Conservation (phyloP, 2,329 filamentous ascomycete genomes). For the Talaromyces atroroseus region DNA sequence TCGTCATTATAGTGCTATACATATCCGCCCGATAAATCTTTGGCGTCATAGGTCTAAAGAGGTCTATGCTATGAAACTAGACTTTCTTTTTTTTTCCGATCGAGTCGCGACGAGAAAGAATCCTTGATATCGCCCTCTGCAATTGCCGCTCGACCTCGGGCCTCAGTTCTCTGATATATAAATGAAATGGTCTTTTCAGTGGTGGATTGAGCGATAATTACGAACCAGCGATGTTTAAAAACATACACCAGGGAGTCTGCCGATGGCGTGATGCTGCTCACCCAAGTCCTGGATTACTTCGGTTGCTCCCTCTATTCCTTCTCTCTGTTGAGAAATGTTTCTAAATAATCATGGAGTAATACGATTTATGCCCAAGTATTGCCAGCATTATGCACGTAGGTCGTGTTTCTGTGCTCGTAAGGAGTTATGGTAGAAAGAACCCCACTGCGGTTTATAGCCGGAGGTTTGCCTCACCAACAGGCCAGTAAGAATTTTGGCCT, state of each 20-base stretch:
- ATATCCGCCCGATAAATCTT: conserved; percentile 28
- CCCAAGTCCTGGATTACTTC: not conserved
- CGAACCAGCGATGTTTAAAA: not conserved
- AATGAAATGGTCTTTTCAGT: not conserved
- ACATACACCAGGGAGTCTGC: not conserved
- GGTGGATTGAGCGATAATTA: not conserved
- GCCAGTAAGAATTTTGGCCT: conserved; percentile 1
- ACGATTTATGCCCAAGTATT: not conserved
- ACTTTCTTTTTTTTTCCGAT: too few relatives aligned
- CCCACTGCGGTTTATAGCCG: not conserved
- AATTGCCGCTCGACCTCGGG: not conserved
- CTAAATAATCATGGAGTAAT: not conserved
- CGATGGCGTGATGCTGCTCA: not conserved
- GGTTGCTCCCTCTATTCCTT: not conserved
- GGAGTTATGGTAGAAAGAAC: not conserved
- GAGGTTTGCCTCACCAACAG: conserved; percentile 5
- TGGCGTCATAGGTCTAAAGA: not conserved
- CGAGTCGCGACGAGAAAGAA: not conserved
- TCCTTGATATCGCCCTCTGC: not conserved
- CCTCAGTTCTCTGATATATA: not conserved
- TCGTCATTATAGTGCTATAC: conserved; percentile 27
- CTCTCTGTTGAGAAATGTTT: not conserved
- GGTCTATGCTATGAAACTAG: not conserved
- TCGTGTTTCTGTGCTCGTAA: not conserved
- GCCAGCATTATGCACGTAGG: not conserved